phyloP scores from a whole-genome alignment of 495 filamentous ascomycete species.

The Apodospora peruviana region DNA sequence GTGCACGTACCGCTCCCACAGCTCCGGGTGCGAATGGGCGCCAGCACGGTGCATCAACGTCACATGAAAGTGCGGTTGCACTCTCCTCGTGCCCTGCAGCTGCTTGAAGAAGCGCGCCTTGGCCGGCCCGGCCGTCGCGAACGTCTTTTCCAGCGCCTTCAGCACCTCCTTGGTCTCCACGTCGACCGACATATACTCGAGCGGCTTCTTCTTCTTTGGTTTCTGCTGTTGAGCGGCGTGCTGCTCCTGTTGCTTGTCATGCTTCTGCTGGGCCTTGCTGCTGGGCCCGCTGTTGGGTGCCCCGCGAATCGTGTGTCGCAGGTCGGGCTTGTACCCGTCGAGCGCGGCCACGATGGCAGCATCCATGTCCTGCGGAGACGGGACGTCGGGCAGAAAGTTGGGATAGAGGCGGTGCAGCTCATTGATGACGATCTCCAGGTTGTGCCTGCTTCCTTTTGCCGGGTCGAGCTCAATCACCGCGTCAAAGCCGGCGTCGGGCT shows the following conservation, averaged over 20 bases:
- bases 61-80: constrained; percentile 87
- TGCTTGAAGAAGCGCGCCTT: constrained; percentile 65
- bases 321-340: constrained; percentile 68
- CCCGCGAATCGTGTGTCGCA: constrained; percentile 60
- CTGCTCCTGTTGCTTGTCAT: constrained; percentile 27
- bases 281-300: constrained; percentile 33
- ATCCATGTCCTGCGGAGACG: constrained; percentile 69
- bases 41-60: constrained; percentile 80
- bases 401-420: constrained; percentile 69
- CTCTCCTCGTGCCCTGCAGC: constrained; percentile 62
- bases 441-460: constrained; percentile 66
- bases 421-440: constrained; percentile 74
- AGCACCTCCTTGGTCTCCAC: constrained; percentile 54
- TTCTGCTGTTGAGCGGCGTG: too few species aligned
- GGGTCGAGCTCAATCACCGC: constrained; percentile 81
- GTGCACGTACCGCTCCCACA: constrained; percentile 64
- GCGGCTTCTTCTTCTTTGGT: constrained; percentile 49
- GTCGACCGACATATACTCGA: constrained; percentile 80
- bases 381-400: constrained; percentile 64
- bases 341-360: constrained; percentile 71
- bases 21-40: constrained; percentile 49
- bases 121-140: constrained; percentile 44
- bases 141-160: constrained; percentile 60
- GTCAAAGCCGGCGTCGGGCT: constrained; percentile 75
- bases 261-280: constrained; percentile 37